These are phyloP conservation scores for Aspergillus avenaceus DNA, from an alignment of 495 filamentous ascomycete genomes.

Conservation along the genomic window DNA sequence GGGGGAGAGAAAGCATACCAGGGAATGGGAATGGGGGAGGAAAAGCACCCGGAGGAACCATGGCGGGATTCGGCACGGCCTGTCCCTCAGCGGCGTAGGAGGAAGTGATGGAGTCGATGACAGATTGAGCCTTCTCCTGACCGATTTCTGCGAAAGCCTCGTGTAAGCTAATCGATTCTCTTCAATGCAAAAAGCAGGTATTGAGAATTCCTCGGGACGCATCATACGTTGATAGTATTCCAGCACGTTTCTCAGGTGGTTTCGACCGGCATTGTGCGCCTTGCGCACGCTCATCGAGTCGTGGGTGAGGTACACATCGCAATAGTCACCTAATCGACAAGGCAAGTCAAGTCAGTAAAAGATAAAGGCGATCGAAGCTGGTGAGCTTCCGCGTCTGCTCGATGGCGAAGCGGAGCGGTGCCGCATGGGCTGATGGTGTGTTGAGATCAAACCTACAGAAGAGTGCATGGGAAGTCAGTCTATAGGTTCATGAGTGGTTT, in stretches of 20 bases:
- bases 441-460: slow-evolving; percentile 56
- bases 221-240: slow-evolving; percentile 93
- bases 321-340: slow-evolving; percentile 80
- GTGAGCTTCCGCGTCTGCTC: not conserved
- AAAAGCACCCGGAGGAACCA: slow-evolving; percentile 49
- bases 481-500: slow-evolving; percentile 3
- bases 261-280: slow-evolving; percentile 93
- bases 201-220: too few species aligned
- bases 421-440: slow-evolving; percentile 4
- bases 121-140: slow-evolving; percentile 95
- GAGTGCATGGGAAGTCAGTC: slow-evolving; percentile 56
- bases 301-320: slow-evolving; percentile 99
- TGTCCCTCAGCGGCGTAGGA: slow-evolving; percentile 94
- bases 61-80: slow-evolving; percentile 75
- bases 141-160: slow-evolving; percentile 72
- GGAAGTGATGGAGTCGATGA: slow-evolving; percentile 94
- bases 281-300: slow-evolving; percentile 99
- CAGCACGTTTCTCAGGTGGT: slow-evolving; percentile 94
- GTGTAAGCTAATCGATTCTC: not conserved
- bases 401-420: slow-evolving; percentile 1
- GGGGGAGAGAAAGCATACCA: slow-evolving; percentile 31
- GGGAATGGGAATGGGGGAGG: slow-evolving; percentile 55
- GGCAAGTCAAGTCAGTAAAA: slow-evolving; percentile 1
- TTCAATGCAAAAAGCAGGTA: not conserved
- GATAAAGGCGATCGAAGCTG: not conserved